Evolutionary conservation across 2,329 filamentous ascomycete genomes (phyloP), one percentile per base, ranked within the genome.

Genomic region (Alternaria sp.): DNA sequence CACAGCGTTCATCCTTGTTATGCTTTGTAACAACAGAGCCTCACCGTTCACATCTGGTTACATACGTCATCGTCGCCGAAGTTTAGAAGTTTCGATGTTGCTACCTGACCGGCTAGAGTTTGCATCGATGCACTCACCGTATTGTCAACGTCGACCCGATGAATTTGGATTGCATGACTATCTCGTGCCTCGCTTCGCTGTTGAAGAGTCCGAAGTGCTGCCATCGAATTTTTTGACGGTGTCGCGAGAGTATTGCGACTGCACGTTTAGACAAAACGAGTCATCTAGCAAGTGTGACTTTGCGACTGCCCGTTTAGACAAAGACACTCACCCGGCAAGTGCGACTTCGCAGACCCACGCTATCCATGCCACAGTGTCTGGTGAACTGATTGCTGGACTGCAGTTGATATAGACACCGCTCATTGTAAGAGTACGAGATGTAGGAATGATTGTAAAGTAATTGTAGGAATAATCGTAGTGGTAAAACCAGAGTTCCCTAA

Each of bases 81-180:
- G 37, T 41, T 41, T 5, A 0, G 37, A 41, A 18, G 37, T 18
- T 41, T 18, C 9, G 43, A 45, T 12, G 18, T 45, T 21, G 18
- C 43, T 41, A 18, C 37, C 37, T 41, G 37, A 41, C n/a, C n/a
- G 15, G n/a, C 37, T 41, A 41, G 37, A 18, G 9, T 41, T 41
- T 41, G 37, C 9, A 11, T 18, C 37, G 37, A 41, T n/a, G 8
- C 37, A 41, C 37, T 18, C 37, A 41, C 37, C 37, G 37, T 3
- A 41, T 18, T 41, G 9, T 41, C 9, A 6, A 5, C n/a, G 0
- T 18, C 15, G n/a, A 6, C 37, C 1, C 3, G 37, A 41, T 1
- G 2, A 9, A 18, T 0, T 41, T 41, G 15, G 0, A 3, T 41
- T 0, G 37, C 37, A 41, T 41, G 37, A 0, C 8, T 4, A 2